Evolutionary conservation across 2,329 filamentous ascomycete genomes (phyloP), one percentile per base, ranked within the genome.

Genomic region (Cordyceps javanica): DNA sequence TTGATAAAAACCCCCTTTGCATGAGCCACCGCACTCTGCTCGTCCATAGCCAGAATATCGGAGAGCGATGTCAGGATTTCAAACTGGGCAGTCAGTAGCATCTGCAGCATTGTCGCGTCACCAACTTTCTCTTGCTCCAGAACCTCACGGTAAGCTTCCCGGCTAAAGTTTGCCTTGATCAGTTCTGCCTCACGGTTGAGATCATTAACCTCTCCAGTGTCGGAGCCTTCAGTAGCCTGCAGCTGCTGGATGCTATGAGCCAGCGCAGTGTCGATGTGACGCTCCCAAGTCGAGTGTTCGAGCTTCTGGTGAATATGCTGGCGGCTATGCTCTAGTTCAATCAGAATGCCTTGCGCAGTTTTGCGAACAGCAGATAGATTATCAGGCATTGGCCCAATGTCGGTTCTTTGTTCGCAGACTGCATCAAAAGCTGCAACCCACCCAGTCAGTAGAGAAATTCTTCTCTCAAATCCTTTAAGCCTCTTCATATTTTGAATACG

Each of bases 381-480:
- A 32, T 81, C 74, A 1, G 91, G 84, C 80, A 87, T 85, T 0
- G 80, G 74, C 14, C 86, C 81, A 60, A 88, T 87, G 21, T 85
- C 82, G 54, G 68, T 67, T 19, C 86, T 81, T 49, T 79, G 80
- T 39, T 91, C 90, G 64, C 88, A 93, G 3, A 95, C 83, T 1
- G 82, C 78, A 62, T 97, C 93, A 65, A 97, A 99, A 2, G 91
- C 91, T 1, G 89, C 89, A 58, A 97, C 88, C 94, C 94, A 99
- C 1, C 88, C 87, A 3, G 89, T 92, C n/a, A 99, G 79, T 60
- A 96, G 79, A 7, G 85, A 82, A 61, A 97, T 96, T 16, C 94
- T 85, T 62, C 91, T 83, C 73, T 96, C 91, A 32, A 96, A 85
- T 55, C 89, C 85, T 64, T 88, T 86, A 59, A 95, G 75, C 64